Conservation (phyloP, 1,284 basidiomycete species). For the Inonotus hispidus region DNA sequence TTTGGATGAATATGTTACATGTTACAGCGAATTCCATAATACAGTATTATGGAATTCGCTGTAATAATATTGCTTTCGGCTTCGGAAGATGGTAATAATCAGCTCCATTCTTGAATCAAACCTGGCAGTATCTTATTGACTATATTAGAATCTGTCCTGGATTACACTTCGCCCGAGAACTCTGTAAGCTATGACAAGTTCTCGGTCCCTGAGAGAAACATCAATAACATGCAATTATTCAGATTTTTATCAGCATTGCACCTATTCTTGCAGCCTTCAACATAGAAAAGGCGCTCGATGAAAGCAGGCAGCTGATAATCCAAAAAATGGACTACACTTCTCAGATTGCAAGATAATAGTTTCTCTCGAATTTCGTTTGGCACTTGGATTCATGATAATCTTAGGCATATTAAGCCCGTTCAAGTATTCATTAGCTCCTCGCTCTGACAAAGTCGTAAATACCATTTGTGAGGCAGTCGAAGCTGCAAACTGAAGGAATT, state of each 20-base stretch:
- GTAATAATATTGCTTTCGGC: conserved; percentile 7
- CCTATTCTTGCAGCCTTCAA: conserved; percentile 12
- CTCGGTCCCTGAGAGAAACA: neutral
- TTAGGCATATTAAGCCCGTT: conserved; percentile 13
- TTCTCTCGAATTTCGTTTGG: neutral
- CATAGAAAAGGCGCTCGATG: conserved; percentile 11
- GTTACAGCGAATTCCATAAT: too few relatives aligned
- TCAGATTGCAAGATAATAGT: neutral
- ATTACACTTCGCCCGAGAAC: neutral
- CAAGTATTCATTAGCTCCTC: conserved; percentile 14
- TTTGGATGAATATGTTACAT: too few relatives aligned
- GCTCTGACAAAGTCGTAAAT: conserved; percentile 5
- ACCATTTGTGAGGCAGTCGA: conserved; percentile 1
- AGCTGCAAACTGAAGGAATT: neutral
- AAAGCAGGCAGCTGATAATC: conserved; percentile 2
- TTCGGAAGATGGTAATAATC: conserved; percentile 10
- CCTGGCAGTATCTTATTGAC: neutral
- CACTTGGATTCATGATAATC: neutral
- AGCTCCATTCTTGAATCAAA: neutral
- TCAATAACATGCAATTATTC: neutral
- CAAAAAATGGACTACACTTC: conserved; percentile 1
- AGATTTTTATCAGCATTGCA: conserved; percentile 11
- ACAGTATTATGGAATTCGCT: too few relatives aligned
- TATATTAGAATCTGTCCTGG: conserved; percentile 3
- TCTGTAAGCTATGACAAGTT: neutral